Evolutionary conservation across 176 grass and related monocot genomes (phyloP).

Genomic region (barley (Hordeum vulgare)): DNA sequence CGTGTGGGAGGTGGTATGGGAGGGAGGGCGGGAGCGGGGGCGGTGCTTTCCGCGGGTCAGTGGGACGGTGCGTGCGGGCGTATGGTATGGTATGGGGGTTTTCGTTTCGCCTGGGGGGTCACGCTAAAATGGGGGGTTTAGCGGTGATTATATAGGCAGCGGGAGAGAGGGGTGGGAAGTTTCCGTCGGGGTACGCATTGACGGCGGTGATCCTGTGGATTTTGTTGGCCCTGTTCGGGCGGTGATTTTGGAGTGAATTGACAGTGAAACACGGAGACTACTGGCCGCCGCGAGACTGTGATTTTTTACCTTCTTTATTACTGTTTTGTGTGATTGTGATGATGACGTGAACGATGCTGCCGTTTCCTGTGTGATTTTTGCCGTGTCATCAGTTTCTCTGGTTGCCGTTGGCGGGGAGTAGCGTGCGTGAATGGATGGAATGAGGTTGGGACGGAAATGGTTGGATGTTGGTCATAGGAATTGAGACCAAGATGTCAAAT

Average conservation of each 20-base stretch:
- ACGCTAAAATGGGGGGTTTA: not conserved
- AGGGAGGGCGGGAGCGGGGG: constrained; percentile 26
- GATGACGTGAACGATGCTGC: too few species aligned
- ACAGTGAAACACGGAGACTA: not conserved
- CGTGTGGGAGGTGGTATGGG: not conserved
- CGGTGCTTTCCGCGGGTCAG: constrained; percentile 28
- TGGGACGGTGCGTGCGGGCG: not conserved
- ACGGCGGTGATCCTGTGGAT: not conserved
- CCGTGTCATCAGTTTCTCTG: too few species aligned
- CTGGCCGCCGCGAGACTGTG: not conserved
- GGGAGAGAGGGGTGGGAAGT: not conserved
- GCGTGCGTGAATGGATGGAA: too few species aligned
- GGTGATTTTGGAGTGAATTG: not conserved
- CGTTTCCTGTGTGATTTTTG: too few species aligned
- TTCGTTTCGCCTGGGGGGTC: not conserved
- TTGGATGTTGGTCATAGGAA: too few species aligned
- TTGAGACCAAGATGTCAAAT: too few species aligned
- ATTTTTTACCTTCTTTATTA: not conserved
- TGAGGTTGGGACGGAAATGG: too few species aligned
- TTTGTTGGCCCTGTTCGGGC: not conserved
- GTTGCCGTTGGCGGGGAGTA: too few species aligned
- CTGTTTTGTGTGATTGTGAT: too few species aligned
- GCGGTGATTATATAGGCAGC: not conserved
- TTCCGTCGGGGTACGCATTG: not conserved
- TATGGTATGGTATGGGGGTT: not conserved